Evolutionary conservation across 257 asterid species (phyloP), one percentile per base, ranked within the genome.

Genomic region (Plantago major): DNA sequence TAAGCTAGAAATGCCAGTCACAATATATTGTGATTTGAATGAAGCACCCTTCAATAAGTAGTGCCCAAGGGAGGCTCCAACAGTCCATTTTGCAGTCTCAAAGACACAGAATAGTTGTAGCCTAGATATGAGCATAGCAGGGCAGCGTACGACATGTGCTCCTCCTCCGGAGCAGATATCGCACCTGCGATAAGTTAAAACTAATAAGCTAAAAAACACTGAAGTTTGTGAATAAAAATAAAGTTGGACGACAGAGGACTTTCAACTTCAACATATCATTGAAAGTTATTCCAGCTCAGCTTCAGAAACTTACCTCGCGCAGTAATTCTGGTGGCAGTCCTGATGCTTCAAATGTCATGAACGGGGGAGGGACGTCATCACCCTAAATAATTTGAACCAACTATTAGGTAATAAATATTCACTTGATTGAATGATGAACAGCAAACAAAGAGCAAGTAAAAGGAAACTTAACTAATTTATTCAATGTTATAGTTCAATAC

Each of bases 141-240:
- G 77, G 95, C 99, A 89, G 97, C 94, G 99, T 88, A 91, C 95
- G 98, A 91, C 98, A 91, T 86, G 93, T 91, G 98, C 98, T 91
- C 98, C 97, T 77, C 94, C 94, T 75, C 81, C 62, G 98, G 98
- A 91, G 98, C 98, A 91, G 90, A 91, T 91, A 91, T 91, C 98
- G 98, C 98, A 91, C 95, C 97, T 88, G 97, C 98, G 95, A 86
- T 89, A 89, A 89, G 89, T 77, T 81, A 87, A 60, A 86, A 81
- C 74, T 75, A 64, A 89, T 83, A 81, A 93, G 94, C 87, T 78
- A 53, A 78, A 75, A 75, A 60, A 69, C 55, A 28, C 42, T 38
- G 67, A 76, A 46, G 70, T 74, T 81, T 55, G 65, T 50, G 56
- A 53, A 80, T 52, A 55, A 75, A 69, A 63, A 15, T 44, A 65